Percentiles rank a stretch among this genome's conserved stretches.
These are phyloP conservation scores for Neofusicoccum kwambonambiense DNA, from an alignment of 2,329 filamentous ascomycete genomes.

Conservation along the genomic window DNA sequence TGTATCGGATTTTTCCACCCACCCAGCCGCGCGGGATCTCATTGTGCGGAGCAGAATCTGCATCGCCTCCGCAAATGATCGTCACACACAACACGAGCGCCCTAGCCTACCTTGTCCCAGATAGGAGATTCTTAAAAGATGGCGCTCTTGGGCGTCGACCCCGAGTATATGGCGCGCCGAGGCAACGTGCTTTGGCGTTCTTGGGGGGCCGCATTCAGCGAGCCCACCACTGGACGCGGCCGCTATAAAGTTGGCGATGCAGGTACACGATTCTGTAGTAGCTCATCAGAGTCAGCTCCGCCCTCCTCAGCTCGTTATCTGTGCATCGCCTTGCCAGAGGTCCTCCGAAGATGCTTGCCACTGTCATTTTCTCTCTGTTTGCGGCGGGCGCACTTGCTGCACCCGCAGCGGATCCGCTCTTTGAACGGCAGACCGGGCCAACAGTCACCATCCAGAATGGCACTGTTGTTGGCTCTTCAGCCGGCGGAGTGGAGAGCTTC, in stretches of 20 bases:
- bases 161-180: background rate
- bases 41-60: background rate
- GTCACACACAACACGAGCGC: background rate
- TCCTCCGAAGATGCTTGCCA: background rate
- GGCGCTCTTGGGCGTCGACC: background rate
- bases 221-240: background rate
- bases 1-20: background rate
- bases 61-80: background rate
- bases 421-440: constrained; percentile 33
- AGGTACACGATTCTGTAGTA: background rate
- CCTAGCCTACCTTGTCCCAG: background rate
- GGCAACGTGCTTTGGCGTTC: background rate
- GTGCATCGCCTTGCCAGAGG: background rate
- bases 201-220: background rate
- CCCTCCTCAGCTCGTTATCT: background rate
- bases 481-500: constrained; percentile 55
- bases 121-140: background rate
- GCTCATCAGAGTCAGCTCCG: background rate
- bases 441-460: constrained; percentile 57
- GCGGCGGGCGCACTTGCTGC: background rate
- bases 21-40: background rate
- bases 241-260: background rate
- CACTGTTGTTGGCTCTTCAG: constrained; percentile 53
- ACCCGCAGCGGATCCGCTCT: background rate
- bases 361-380: background rate